These are phyloP conservation scores for Microbotryum saponariae DNA, from an alignment of 1,284 basidiomycete species.

Conservation along the genomic window DNA sequence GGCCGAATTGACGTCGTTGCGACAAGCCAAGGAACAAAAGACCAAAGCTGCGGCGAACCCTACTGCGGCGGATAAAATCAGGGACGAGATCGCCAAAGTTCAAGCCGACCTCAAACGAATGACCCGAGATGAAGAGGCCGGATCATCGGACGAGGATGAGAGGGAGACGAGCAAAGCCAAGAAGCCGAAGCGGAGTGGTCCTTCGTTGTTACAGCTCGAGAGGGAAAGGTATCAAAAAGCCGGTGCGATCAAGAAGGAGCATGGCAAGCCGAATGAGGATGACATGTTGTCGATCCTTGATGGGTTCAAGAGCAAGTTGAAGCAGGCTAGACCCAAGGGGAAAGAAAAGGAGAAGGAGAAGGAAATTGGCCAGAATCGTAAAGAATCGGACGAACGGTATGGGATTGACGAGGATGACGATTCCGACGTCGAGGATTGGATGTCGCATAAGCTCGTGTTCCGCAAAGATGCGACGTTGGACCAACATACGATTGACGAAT, in stretches of 20 bases:
- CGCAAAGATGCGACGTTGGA: constrained; percentile 36
- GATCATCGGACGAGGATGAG: constrained; percentile 12
- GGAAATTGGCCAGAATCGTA: constrained; percentile 12
- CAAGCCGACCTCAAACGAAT: constrained; percentile 61
- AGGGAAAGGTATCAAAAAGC: constrained; percentile 31
- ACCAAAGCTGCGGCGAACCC: constrained; percentile 48
- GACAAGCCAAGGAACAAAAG: constrained; percentile 48
- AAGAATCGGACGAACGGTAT: constrained; percentile 5
- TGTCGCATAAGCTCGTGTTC: constrained; percentile 33
- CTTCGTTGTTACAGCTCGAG: constrained; percentile 35
- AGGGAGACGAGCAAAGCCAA: background rate
- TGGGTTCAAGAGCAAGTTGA: constrained; percentile 30
- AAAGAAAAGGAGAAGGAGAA: constrained; percentile 10
- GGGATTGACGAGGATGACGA: constrained; percentile 23
- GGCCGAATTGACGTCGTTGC: background rate
- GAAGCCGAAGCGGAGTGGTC: constrained; percentile 28
- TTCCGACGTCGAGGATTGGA: constrained; percentile 26
- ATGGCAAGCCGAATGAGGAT: constrained; percentile 23
- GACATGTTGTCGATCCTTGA: constrained; percentile 25
- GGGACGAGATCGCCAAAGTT: constrained; percentile 75
- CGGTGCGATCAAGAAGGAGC: constrained; percentile 17
- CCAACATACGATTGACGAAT: constrained; percentile 28
- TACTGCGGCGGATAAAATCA: constrained; percentile 52
- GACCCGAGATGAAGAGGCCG: background rate
- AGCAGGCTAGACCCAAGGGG: constrained; percentile 22